Percentiles rank a stretch among this genome's conserved stretches.
These are phyloP conservation scores for Physcomitrellopsis africana DNA, from an alignment of 225 moss, liverwort and hornwort genomes.

Conservation along the genomic window DNA sequence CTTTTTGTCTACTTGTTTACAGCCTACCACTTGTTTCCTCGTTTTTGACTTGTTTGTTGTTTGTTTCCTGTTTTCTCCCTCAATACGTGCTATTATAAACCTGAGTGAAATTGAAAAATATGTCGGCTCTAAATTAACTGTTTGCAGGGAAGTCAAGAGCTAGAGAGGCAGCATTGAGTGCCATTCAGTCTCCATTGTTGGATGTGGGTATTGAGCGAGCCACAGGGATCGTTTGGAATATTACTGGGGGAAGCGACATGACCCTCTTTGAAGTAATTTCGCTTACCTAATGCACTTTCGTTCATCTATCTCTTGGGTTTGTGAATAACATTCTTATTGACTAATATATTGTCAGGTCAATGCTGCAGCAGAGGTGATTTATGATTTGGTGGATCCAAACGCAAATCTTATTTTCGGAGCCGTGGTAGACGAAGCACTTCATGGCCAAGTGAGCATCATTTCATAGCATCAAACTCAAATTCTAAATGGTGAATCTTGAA, in stretches of 20 bases:
- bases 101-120: background rate
- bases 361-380: conserved; percentile 97
- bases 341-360: conserved; percentile 65
- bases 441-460: conserved; percentile 72
- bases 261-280: conserved; percentile 82
- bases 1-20: conserved; percentile 12
- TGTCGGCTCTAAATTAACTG: background rate
- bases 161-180: conserved; percentile 90
- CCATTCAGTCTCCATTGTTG: conserved; percentile 91
- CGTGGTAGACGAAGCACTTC: conserved; percentile 93
- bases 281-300: conserved; percentile 10
- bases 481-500: background rate
- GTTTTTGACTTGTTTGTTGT: conserved; percentile 17
- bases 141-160: conserved; percentile 91
- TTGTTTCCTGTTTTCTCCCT: background rate
- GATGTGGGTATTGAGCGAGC: conserved; percentile 97
- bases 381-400: conserved; percentile 97
- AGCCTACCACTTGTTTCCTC: conserved; percentile 8
- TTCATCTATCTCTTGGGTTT: conserved; percentile 11
- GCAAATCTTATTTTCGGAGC: conserved; percentile 97
- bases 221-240: conserved; percentile 97
- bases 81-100: background rate
- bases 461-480: conserved; percentile 12
- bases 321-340: conserved; percentile 20
- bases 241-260: conserved; percentile 96